phyloP scores from a whole-genome alignment of 2,329 filamentous ascomycete species.

The Colletotrichum gloeosporioides region DNA sequence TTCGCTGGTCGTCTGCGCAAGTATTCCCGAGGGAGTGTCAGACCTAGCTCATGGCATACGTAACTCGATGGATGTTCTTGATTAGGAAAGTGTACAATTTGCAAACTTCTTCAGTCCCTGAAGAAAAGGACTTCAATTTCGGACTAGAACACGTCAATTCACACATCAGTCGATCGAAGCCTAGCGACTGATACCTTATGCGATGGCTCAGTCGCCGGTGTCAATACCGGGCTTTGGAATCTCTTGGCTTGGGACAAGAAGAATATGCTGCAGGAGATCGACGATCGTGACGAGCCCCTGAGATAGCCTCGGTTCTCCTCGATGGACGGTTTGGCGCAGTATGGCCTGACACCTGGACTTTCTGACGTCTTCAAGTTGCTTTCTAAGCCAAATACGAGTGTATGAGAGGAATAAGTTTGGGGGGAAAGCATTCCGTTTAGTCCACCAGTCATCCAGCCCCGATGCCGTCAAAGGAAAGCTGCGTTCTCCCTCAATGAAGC shows the following conservation, averaged over 20 bases:
- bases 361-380: not conserved
- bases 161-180: not conserved
- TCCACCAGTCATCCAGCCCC: fast-evolving
- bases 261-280: not conserved
- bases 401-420: not conserved
- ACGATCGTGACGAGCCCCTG: not conserved
- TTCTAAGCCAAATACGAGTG: not conserved
- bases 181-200: not conserved
- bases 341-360: not conserved
- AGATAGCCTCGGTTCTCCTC: not conserved
- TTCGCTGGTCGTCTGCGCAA: not conserved
- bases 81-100: not conserved
- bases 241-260: not conserved
- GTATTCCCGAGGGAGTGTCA: not conserved
- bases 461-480: not conserved
- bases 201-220: not conserved
- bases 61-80: not conserved
- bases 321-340: not conserved
- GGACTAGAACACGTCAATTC: not conserved
- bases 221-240: not conserved
- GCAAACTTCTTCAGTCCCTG: not conserved
- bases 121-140: fast-evolving
- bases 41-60: fast-evolving
- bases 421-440: fast-evolving
- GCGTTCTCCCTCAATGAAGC: not conserved